Percentiles rank a stretch among this genome's conserved stretches.
Evolutionary conservation across 2,329 filamentous ascomycete species (phyloP).

Genomic region (Penicillium brasilianum): DNA sequence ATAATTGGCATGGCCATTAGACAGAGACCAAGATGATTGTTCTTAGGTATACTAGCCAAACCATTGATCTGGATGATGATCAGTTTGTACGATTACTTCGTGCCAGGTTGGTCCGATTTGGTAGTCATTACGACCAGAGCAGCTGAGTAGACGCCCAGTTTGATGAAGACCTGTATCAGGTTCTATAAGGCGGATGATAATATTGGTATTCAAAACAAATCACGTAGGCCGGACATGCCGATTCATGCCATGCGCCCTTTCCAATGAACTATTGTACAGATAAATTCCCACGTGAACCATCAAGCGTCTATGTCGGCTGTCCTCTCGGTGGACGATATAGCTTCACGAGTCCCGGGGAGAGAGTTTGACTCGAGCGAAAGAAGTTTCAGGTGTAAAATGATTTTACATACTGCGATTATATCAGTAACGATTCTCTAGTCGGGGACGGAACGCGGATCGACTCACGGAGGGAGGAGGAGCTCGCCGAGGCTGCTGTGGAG

Average conservation of each 20-base stretch:
- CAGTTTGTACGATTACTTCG: not conserved
- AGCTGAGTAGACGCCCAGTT: not conserved
- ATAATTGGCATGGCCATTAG: not conserved
- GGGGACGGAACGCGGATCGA: slow-evolving; percentile 17
- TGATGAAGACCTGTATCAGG: not conserved
- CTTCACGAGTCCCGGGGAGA: slow-evolving; percentile 24
- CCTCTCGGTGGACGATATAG: slow-evolving; percentile 19
- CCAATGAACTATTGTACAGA: slow-evolving; percentile 33
- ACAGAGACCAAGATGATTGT: not conserved
- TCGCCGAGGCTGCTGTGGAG: slow-evolving; percentile 71
- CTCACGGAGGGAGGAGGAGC: slow-evolving; percentile 66
- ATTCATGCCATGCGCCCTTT: slow-evolving; percentile 15
- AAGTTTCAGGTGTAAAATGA: slow-evolving; percentile 16
- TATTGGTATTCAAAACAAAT: slow-evolving; percentile 29
- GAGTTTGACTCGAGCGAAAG: slow-evolving; percentile 17
- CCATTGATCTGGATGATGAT: not conserved
- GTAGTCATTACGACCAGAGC: not conserved
- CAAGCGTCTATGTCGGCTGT: slow-evolving; percentile 18
- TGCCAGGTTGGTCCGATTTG: not conserved
- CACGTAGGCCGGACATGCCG: slow-evolving; percentile 12
- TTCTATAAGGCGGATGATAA: not conserved
- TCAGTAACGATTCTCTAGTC: slow-evolving; percentile 31
- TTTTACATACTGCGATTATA: slow-evolving; percentile 21
- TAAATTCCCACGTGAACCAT: slow-evolving; percentile 22
- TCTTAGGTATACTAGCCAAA: not conserved